A percentile compares a stretch with the other conserved stretches of the same genome.
Conservation (phyloP, 225 moss, liverwort and hornwort genomes). For the Straminergon stramineum region DNA sequence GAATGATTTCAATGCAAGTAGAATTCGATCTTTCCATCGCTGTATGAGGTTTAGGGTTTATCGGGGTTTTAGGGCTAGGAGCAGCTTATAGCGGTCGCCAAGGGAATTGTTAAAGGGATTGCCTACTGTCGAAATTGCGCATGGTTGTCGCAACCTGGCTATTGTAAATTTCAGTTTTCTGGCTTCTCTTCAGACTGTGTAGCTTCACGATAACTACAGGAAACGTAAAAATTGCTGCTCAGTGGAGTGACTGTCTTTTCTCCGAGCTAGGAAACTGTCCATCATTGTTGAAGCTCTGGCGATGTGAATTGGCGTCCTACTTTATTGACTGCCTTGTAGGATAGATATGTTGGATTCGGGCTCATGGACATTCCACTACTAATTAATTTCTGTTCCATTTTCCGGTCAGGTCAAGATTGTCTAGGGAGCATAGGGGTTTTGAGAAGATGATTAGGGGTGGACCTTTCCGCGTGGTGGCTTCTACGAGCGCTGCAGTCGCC, state of each 20-base stretch:
- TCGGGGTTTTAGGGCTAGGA: not conserved
- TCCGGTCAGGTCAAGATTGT: not conserved
- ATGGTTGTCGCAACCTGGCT: not conserved
- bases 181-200: not conserved
- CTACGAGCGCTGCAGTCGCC: conserved; percentile 55
- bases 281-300: not conserved
- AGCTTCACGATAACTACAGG: not conserved
- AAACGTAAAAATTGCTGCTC: not conserved
- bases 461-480: conserved; percentile 46
- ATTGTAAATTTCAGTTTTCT: not conserved
- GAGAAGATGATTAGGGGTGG: conserved; percentile 35
- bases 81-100: not conserved
- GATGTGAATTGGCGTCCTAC: not conserved
- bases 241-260: not conserved
- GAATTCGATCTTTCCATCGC: not conserved
- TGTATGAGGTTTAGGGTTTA: not conserved
- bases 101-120: not conserved
- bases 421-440: not conserved
- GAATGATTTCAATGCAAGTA: not conserved
- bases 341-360: not conserved
- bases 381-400: not conserved
- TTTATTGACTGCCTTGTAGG: not conserved
- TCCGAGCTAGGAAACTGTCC: not conserved
- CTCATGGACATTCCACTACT: not conserved
- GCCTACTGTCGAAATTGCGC: not conserved